These are phyloP conservation scores for Xerocomellus intermedius DNA, from an alignment of 768 basidiomycete genomes.

Conservation along the genomic window DNA sequence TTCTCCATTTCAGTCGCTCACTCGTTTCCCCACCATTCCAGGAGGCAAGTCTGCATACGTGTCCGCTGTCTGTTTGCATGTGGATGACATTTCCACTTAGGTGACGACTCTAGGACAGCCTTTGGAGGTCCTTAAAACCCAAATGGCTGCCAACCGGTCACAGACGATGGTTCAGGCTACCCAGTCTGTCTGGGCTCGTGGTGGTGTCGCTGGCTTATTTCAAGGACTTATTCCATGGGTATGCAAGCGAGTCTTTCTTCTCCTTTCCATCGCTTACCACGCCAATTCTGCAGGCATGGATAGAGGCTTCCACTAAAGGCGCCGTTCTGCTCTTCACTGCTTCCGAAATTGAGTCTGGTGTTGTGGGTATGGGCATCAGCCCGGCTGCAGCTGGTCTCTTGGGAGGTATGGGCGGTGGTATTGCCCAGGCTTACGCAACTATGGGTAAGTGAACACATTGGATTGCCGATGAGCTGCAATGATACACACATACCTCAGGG, in stretches of 20 bases:
- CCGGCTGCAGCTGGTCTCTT: conserved; percentile 84
- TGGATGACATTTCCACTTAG: conserved; percentile 38
- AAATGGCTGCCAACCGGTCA: conserved; percentile 96
- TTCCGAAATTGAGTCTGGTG: conserved; percentile 83
- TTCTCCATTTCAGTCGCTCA: conserved; percentile 7
- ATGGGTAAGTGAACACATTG: conserved; percentile 72
- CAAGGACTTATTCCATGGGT: conserved; percentile 99
- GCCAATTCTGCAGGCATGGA: conserved; percentile 75
- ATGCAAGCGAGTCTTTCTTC: conserved; percentile 25
- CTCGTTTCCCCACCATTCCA: conserved; percentile 31
- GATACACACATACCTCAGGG: conserved; percentile 17
- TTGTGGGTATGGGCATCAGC: conserved; percentile 63
- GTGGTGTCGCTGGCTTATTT: conserved; percentile 87
- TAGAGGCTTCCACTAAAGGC: conserved; percentile 98
- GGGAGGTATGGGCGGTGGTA: conserved; percentile 96
- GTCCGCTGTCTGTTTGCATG: not conserved
- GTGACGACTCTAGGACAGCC: conserved; percentile 99
- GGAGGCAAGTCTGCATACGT: conserved; percentile 61
- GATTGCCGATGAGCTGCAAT: conserved; percentile 9
- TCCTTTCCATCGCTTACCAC: not conserved
- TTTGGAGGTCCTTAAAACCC: conserved; percentile 96
- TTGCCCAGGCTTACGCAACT: conserved; percentile 98
- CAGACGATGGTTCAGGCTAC: conserved; percentile 89
- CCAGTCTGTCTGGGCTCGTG: conserved; percentile 85
- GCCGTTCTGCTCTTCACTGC: conserved; percentile 95